Evolutionary conservation across 1,284 basidiomycete genomes (phyloP), one percentile per base, ranked within the genome.

Genomic region (Fomitiporia mediterranea): DNA sequence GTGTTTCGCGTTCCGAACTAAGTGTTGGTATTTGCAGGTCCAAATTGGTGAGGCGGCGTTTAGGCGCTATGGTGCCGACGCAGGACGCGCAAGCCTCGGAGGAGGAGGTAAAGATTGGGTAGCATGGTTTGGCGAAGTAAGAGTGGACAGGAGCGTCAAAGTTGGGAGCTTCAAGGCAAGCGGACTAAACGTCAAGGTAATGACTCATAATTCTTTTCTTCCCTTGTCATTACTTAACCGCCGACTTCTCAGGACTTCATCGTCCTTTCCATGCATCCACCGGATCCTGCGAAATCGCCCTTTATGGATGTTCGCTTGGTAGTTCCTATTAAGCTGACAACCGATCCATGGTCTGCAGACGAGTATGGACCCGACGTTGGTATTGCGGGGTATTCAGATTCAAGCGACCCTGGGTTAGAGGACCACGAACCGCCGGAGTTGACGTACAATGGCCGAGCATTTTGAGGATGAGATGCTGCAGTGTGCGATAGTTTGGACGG

Each of bases 251-350:
- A 87, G 82, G 86, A 89, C 62, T 85, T 74, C 65, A 68, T 89
- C 48, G 71, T 87, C 23, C 68, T 89, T 17, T 78, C 79, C 0
- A 73, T 86, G 67, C 74, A 71, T 0, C 83, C 86, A 3, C 72
- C 75, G 3, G 81, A 87, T 55, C 72, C 74, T 7, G 64, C 68
- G 15, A 81, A 79, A 62, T 72, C 78, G 2, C 74, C 79, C 0
- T 85, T 87, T 66, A 68, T 65, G 51, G 82, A 84, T 50, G 68
- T 86, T 32, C 77, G 85, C 9, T 73, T 78, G 55, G 73, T 78
- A 23, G 70, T 87, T 15, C 83, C 84, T 9, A 69, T 89, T 25
- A 79, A 79, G n/a, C 69, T 89, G n/a, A 77, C 79, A 3, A 88
- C 86, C 2, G 83, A 89, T 62, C 66, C 74, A 3, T 86, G 78